Conservation (phyloP, 2,329 filamentous ascomycete genomes). For the Aspergillus nomiae region DNA sequence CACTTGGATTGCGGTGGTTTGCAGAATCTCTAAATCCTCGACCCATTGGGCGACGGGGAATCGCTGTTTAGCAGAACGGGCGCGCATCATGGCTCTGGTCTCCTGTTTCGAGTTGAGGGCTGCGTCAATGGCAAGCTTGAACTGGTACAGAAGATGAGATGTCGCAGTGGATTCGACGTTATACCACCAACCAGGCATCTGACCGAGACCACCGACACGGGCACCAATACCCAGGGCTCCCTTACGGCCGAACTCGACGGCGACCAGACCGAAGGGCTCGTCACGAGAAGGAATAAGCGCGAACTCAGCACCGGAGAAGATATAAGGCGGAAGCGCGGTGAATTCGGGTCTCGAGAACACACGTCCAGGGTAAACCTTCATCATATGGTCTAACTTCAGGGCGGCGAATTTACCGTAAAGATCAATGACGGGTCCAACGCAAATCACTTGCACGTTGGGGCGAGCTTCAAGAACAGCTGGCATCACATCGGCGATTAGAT, state of each 20-base stretch:
- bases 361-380: conserved; percentile 65
- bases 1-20: conserved; percentile 61
- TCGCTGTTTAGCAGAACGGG: conserved; percentile 64
- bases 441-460: conserved; percentile 63
- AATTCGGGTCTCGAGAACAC: conserved; percentile 70
- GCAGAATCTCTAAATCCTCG: conserved; percentile 64
- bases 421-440: conserved; percentile 67
- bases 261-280: conserved; percentile 69
- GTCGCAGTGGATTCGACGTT: conserved; percentile 67
- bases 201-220: conserved; percentile 67
- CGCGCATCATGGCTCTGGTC: conserved; percentile 64
- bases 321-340: conserved; percentile 64
- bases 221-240: conserved; percentile 68
- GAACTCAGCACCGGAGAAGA: conserved; percentile 69
- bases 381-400: conserved; percentile 64
- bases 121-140: conserved; percentile 64
- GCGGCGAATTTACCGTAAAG: conserved; percentile 69
- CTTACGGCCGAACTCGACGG: conserved; percentile 69
- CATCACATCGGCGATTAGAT: conserved; percentile 69
- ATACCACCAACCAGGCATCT: conserved; percentile 73
- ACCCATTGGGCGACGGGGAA: conserved; percentile 70
- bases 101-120: conserved; percentile 60
- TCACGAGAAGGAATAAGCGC: conserved; percentile 69
- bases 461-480: conserved; percentile 63
- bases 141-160: conserved; percentile 64